Base-by-base conservation (phyloP, 805 yeast species). In the Komagataella populi region DNA sequence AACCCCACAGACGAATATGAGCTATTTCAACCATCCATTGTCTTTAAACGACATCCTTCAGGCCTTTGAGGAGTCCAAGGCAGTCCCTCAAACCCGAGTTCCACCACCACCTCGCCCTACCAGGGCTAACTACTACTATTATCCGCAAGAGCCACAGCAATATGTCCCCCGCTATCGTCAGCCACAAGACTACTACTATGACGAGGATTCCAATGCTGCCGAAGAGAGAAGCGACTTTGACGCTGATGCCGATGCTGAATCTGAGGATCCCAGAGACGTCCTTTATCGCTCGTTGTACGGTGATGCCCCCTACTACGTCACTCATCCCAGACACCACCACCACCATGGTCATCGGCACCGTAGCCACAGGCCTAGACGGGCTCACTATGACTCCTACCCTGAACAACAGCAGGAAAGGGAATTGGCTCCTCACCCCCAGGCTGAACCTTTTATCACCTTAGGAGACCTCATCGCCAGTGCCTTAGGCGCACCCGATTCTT, bases 211-310 rank as follows among this genome's bases (percentile, higher is more conserved):
- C 39, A 30, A 30, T 30, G 12, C 39, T 30, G 39, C 39, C 7
- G 39, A 30, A 14, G 39, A 30, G 39, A 30, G 39, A 30, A 30
- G 39, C 14, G 39, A 30, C 12, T 30, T 30, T 45, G 47, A n/a
- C 7, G 49, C 22, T 18, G 49, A 47, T 6, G 17, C 49, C n/a
- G 49, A 47, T 17, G 44, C 20, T 18, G 49, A 47, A 17, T 23
- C 22, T 23, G 49, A 47, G 47, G 49, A 47, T 14, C 49, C 49
- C 22, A 23, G 49, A 17, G 44, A 17, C 12, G 24, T 47, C 49
- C 49, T 47, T 17, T 47, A 47, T 30, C 23, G 49, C 14, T 47
- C 49, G 46, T 30, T 47, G 39, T 47, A 47, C 45, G 49, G 49
- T 4, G 23, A 47, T 14, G 39, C 44, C 3, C 46, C 46, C 12